Evolutionary conservation across 139 green algal genomes (phyloP).

Genomic region (Ettlia oleoabundans): DNA sequence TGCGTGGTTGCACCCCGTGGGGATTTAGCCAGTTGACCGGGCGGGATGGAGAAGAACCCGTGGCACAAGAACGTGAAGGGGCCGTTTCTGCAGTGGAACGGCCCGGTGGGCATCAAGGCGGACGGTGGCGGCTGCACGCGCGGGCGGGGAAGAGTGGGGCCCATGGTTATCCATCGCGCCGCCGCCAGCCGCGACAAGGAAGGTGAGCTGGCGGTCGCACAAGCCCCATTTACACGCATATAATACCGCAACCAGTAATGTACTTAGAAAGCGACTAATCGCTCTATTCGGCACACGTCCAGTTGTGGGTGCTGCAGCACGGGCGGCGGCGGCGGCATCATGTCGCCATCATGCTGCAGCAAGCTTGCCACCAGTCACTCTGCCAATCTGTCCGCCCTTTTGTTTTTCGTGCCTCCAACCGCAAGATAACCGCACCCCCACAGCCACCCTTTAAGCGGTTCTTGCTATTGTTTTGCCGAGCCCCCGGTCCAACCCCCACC

Average conservation of each 20-base stretch:
- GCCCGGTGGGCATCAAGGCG: constrained; percentile 83
- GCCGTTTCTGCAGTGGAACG: constrained; percentile 74
- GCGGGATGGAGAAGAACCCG: constrained; percentile 77
- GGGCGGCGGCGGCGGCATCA: too few species aligned
- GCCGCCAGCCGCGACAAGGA: constrained; percentile 72
- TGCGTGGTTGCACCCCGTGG: not conserved
- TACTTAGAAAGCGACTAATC: too few species aligned
- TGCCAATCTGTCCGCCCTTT: too few species aligned
- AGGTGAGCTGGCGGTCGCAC: constrained; percentile 44
- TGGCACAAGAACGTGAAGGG: constrained; percentile 82
- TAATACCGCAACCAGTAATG: not conserved
- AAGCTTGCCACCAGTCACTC: too few species aligned
- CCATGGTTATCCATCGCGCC: constrained; percentile 85
- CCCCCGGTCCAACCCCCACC: not conserved
- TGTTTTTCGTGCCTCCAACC: too few species aligned
- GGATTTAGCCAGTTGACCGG: constrained; percentile 2
- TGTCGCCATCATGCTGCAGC: not conserved
- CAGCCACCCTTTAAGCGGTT: too few species aligned
- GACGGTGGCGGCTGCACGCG: constrained; percentile 88
- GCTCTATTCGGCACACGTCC: too few species aligned
- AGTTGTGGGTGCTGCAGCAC: too few species aligned
- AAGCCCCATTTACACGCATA: too few species aligned
- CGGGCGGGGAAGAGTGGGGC: constrained; percentile 78
- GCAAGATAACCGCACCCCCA: too few species aligned
- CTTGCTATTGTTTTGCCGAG: not conserved